Conservation (phyloP, 1,284 basidiomycete species). For the Trametes polyzona region DNA sequence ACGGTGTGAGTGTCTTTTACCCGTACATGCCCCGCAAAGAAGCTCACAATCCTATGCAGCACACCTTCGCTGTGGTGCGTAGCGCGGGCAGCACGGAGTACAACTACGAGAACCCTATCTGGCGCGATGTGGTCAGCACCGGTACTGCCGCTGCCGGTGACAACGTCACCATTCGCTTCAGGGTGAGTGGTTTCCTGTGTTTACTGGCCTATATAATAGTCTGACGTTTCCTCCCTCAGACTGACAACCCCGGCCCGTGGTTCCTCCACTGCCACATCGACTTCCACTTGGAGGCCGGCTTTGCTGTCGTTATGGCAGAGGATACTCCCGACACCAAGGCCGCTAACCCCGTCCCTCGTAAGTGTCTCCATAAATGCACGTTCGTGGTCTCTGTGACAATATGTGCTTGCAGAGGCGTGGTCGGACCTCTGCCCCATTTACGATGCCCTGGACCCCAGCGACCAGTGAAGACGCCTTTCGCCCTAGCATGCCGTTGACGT, state of each 20-base stretch:
- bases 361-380: background rate
- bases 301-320: constrained; percentile 29
- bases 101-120: constrained; percentile 45
- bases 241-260: constrained; percentile 32
- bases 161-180: constrained; percentile 36
- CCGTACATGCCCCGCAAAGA: no score
- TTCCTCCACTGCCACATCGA: constrained; percentile 33
- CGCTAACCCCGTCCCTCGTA: constrained; percentile 18
- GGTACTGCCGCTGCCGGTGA: constrained; percentile 22
- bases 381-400: background rate
- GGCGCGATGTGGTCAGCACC: constrained; percentile 33
- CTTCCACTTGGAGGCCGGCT: constrained; percentile 26
- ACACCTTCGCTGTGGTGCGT: constrained; percentile 33
- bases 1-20: constrained; percentile 44
- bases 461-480: constrained; percentile 12
- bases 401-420: constrained; percentile 20
- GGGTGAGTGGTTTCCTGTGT: constrained; percentile 10
- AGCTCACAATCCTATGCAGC: constrained; percentile 14
- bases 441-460: constrained; percentile 14
- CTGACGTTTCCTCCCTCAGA: constrained; percentile 6
- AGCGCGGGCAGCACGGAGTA: constrained; percentile 31
- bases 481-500: background rate
- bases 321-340: constrained; percentile 13
- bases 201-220: background rate
- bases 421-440: constrained; percentile 27